Evolutionary conservation across 345 rosid species (phyloP), one percentile per base, ranked within the genome.

Genomic region (Citrus cavaleriei): DNA sequence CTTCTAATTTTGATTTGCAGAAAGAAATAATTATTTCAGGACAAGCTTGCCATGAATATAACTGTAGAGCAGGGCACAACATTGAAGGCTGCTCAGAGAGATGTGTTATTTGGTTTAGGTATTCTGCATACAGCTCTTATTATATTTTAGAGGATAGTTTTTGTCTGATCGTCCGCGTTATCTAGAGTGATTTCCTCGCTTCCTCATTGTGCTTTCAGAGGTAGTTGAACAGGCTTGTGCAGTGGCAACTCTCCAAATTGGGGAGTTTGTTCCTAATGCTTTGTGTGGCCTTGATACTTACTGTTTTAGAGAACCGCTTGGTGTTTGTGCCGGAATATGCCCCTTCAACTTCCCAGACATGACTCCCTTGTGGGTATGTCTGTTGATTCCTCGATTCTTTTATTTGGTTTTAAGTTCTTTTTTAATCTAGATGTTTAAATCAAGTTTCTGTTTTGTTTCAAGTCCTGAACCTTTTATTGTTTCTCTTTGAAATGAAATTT

Each of bases 201-300:
- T 77, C 46, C 14, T 67, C 21, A 14, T 81, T 82, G 74, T 58
- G 27, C 35, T 63, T 84, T 64, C 75, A 87, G 88, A 82, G 87
- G 81, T 77, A 80, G 88, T 87, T 73, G 87, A 87, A 76, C 76
- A 86, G 71, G 87, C 91, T 67, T 88, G 91, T 81, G 88, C 84
- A 64, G 58, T 85, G 81, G 85, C 81, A 61, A 78, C 85, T 75
- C 69, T 85, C 63, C 87, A 78, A 58, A 76, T 74, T 74, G 90
- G 90, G 35, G 88, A 85, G 61, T 87, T 87, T 66, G 83, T 85
- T 59, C 81, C 88, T 32, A 82, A 82, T 76, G 81, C 76, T n/a
- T 85, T 81, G 19, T 73, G 76, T 78, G 90, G 88, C 75, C 76
- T 85, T 78, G 88, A 87, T 80, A 82, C 84, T 22, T 87, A 75